Evolutionary conservation across 306 rosid genomes (phyloP), one percentile per base, ranked within the genome.

Genomic region (Acacia confusa): DNA sequence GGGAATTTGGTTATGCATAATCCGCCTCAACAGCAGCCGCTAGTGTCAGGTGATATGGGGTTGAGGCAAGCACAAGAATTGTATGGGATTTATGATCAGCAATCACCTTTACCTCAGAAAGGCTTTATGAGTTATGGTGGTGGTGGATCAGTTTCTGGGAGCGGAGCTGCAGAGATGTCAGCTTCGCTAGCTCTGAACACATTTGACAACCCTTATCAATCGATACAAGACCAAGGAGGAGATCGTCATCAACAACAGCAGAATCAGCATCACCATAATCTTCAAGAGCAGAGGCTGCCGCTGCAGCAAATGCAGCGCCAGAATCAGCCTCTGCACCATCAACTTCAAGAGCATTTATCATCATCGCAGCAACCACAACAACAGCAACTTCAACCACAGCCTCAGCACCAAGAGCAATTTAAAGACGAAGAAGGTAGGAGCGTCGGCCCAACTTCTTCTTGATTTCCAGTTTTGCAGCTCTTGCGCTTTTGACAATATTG

Each of bases 121-220:
- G 92, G 89, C 30, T 67, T 84, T 44, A 43, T 79, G 52, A 82
- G 90, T 48, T 85, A 76, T 2, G 82, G 77, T 43, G 22, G 74
- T 20, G 90, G 83, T 72, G 30, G 72, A 50, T 61, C 90, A 9
- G 70, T 74, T 12, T 25, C 84, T 1, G 78, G 41, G 2, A 75
- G 78, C 32, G 88, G 88, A 44, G 14, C 75, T 22, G 55, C 78
- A 9, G 88, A 41, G 17, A 52, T 85, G 60, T 70, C 85, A 8
- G 87, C 93, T 20, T 86, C 91, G 0, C 77, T 92, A 71, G 87
- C 88, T 25, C 72, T 90, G 27, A 93, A 88, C 0, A 63, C 70
- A 0, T 93, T 74, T 78, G 92, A 89, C 2, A 87, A 25, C 1
- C 6, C 78, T 73, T 90, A 80, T 70, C 73, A 80, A 60, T 74